These are phyloP conservation scores for Lantana camara DNA, from an alignment of 257 asterid species.

Conservation along the genomic window DNA sequence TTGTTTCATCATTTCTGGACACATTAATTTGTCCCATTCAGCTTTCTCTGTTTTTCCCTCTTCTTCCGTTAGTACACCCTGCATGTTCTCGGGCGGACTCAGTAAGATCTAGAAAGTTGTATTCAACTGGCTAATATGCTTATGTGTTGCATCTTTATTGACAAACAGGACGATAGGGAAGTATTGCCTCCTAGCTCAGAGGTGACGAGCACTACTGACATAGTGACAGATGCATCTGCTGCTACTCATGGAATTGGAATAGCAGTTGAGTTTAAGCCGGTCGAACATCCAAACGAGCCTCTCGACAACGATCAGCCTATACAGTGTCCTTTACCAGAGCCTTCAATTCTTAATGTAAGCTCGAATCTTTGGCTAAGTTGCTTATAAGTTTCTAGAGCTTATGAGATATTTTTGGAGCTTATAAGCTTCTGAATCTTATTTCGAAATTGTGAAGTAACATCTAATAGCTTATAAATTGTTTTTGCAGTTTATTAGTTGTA, in stretches of 20 bases:
- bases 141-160: constrained; percentile 24
- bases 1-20: not conserved
- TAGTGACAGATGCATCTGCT: constrained; percentile 42
- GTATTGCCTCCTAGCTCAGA: constrained; percentile 52
- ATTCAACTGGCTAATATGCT: not conserved
- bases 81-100: not conserved
- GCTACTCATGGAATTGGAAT: constrained; percentile 64
- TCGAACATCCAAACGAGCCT: constrained; percentile 83
- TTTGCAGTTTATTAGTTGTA: no score
- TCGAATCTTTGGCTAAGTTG: constrained; percentile 1
- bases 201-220: constrained; percentile 33
- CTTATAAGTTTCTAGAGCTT: no score
- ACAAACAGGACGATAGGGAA: constrained; percentile 61
- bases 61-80: not conserved
- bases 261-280: constrained; percentile 70
- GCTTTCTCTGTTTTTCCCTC: not conserved
- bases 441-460: no score
- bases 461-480: no score
- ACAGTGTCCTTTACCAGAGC: constrained; percentile 86
- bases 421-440: no score
- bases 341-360: constrained; percentile 83
- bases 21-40: no score
- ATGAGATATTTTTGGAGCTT: no score
- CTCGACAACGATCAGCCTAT: constrained; percentile 74
- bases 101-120: constrained; percentile 3